Conservation (phyloP, 2,329 filamentous ascomycete species). For the Microsporum canis region DNA sequence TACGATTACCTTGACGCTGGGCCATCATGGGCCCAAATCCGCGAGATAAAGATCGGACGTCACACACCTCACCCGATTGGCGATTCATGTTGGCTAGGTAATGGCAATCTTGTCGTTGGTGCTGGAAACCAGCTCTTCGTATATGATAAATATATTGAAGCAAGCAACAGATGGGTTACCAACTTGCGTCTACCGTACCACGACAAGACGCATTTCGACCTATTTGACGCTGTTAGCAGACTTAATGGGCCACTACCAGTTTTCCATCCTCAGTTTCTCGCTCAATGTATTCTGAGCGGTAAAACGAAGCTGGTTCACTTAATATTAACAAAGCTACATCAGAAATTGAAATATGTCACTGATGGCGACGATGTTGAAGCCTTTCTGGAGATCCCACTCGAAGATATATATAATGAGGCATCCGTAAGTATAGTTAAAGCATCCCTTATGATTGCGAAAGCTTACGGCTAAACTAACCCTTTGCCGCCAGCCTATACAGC, state of each 20-base stretch:
- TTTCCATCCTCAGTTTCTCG: slow-evolving; percentile 84
- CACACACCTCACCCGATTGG: slow-evolving; percentile 83
- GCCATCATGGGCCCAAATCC: slow-evolving; percentile 77
- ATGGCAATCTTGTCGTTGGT: slow-evolving; percentile 75
- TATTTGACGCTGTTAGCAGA: slow-evolving; percentile 71
- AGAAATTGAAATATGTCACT: slow-evolving; percentile 68
- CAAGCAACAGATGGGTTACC: slow-evolving; percentile 49
- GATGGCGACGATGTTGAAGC: slow-evolving; percentile 71
- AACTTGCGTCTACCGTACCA: slow-evolving; percentile 41
- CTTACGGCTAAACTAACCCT: background rate
- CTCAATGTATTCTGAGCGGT: slow-evolving; percentile 73
- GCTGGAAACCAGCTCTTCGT: slow-evolving; percentile 86
- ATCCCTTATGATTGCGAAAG: background rate
- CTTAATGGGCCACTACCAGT: slow-evolving; percentile 79
- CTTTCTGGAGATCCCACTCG: slow-evolving; percentile 52
- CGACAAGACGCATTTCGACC: slow-evolving; percentile 46
- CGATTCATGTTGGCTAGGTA: slow-evolving; percentile 81
- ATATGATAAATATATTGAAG: slow-evolving; percentile 62
- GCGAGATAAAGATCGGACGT: slow-evolving; percentile 69
- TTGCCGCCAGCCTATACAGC: slow-evolving; percentile 23
- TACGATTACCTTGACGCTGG: slow-evolving; percentile 84
- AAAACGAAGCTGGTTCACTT: slow-evolving; percentile 60
- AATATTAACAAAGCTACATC: slow-evolving; percentile 60
- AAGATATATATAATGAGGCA: slow-evolving; percentile 38
- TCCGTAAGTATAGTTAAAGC: slow-evolving; percentile 28